Conservation (phyloP, 192 early-diverging fungal genomes). For the Linnemannia exigua region DNA sequence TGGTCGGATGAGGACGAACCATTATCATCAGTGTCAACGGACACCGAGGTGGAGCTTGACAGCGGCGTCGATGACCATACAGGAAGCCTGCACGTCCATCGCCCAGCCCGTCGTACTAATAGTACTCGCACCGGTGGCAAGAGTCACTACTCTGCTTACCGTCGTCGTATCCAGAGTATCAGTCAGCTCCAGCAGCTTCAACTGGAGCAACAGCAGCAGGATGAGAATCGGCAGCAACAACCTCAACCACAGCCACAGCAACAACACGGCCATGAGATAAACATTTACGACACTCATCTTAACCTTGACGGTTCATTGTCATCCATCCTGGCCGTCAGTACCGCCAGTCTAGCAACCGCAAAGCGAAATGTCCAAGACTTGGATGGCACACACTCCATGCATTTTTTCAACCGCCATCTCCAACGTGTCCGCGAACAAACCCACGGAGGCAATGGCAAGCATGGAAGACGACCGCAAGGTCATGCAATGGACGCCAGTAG, state of each 20-base stretch:
- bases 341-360: slow-evolving; percentile 9
- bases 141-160: slow-evolving; percentile 10
- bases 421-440: slow-evolving; percentile 4
- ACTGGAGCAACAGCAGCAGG: background rate
- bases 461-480: background rate
- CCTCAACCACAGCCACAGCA: background rate
- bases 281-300: background rate
- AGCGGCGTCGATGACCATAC: background rate
- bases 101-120: background rate
- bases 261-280: background rate
- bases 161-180: slow-evolving; percentile 2
- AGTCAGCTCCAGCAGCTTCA: background rate
- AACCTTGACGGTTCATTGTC: background rate
- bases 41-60: background rate
- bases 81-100: background rate
- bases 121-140: slow-evolving; percentile 14
- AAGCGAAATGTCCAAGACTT: background rate
- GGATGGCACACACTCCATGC: slow-evolving; percentile 6
- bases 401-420: slow-evolving; percentile 16
- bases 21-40: background rate
- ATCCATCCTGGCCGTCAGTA: slow-evolving; percentile 12
- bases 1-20: background rate
- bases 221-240: background rate
- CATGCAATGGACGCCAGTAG: slow-evolving; percentile 17
- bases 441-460: background rate